Conservation (phyloP, 1,139 yeast species). For the Hemisphaericaspora subhashii region DNA sequence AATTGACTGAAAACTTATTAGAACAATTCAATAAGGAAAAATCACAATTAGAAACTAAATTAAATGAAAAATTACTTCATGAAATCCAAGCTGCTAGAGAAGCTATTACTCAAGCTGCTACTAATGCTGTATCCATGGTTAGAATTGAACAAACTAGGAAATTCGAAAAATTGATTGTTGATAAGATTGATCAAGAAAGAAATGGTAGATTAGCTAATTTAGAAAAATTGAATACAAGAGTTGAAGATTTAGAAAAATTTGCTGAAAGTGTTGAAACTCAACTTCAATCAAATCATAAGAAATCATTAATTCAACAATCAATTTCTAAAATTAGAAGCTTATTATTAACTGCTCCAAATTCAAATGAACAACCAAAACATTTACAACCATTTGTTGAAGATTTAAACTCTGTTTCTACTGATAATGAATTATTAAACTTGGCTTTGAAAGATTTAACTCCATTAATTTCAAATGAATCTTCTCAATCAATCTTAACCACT, state of each 20-base stretch:
- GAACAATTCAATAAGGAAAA: conserved; percentile 56
- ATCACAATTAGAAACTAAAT: conserved; percentile 60
- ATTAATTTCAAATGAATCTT: conserved; percentile 49
- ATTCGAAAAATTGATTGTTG: conserved; percentile 62
- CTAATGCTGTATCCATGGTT: conserved; percentile 71
- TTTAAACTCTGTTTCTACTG: conserved; percentile 40
- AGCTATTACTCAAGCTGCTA: conserved; percentile 71
- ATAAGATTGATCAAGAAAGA: conserved; percentile 77
- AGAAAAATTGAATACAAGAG: conserved; percentile 55
- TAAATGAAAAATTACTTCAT: conserved; percentile 55
- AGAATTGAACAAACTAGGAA: conserved; percentile 72
- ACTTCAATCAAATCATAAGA: conserved; percentile 54
- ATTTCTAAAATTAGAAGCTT: conserved; percentile 53
- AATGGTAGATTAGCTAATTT: conserved; percentile 75
- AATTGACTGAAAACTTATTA: conserved; percentile 49
- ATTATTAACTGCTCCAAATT: conserved; percentile 32
- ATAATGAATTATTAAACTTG: conserved; percentile 42
- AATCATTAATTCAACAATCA: conserved; percentile 57
- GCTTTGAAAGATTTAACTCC: conserved; percentile 40
- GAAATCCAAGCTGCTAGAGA: conserved; percentile 73
- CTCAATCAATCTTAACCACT: conserved; percentile 57
- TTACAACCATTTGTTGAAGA: conserved; percentile 48
- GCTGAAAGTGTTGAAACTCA: conserved; percentile 59
- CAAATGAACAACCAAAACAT: conserved; percentile 29
- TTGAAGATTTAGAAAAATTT: conserved; percentile 59